phyloP scores from a whole-genome alignment of 164 flowering plant species.

The Nelumbo lutea region DNA sequence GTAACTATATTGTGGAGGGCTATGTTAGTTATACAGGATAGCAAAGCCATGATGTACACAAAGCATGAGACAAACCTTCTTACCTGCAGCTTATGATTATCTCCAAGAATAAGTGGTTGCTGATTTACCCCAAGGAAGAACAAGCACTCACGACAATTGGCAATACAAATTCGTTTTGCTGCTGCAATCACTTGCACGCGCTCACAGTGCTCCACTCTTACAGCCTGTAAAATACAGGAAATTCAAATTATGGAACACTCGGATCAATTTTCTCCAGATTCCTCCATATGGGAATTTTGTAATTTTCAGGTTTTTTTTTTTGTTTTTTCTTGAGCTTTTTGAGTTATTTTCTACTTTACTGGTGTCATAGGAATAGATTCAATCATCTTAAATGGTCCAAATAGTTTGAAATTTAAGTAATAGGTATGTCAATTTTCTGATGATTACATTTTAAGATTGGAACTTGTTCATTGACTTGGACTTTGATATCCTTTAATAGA shows the following conservation, averaged over 20 bases:
- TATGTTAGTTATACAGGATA: background rate
- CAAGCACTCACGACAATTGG: constrained; percentile 95
- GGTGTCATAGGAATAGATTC: too few species aligned
- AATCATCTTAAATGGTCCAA: too few species aligned
- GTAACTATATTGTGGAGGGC: background rate
- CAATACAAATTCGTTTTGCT: constrained; percentile 84
- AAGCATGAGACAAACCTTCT: constrained; percentile 7
- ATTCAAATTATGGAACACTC: background rate
- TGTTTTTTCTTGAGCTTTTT: too few species aligned
- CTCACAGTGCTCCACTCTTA: constrained; percentile 95
- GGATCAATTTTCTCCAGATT: constrained; percentile 1
- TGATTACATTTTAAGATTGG: too few species aligned
- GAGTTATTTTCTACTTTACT: too few species aligned
- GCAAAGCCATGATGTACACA: background rate
- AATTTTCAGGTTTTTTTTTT: too few species aligned
- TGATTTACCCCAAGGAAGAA: constrained; percentile 94
- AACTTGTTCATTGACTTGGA: too few species aligned
- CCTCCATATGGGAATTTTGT: too few species aligned
- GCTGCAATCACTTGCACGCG: constrained; percentile 86
- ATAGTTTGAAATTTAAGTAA: too few species aligned
- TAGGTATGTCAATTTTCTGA: too few species aligned
- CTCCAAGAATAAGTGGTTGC: constrained; percentile 89
- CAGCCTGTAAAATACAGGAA: constrained; percentile 48
- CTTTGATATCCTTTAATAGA: too few species aligned
- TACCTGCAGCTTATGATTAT: constrained; percentile 91